Percentiles rank a stretch among this genome's conserved stretches.
Conservation (phyloP, 148 eudicot genomes). For the Rhododendron kiyosumense region DNA sequence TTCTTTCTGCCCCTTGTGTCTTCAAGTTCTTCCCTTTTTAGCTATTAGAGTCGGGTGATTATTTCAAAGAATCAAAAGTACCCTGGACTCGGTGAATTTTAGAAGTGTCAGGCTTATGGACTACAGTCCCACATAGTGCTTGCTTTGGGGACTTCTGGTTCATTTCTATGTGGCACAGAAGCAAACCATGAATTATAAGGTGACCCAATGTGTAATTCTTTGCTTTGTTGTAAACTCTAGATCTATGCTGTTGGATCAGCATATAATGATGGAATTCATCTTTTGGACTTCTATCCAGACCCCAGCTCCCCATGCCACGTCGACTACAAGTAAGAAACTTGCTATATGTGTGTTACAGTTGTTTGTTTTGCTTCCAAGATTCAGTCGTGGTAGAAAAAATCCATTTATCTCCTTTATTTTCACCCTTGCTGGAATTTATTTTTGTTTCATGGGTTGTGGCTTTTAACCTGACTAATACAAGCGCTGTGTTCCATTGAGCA, state of each 20-base stretch:
- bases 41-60: not conserved
- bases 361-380: not conserved
- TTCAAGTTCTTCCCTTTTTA: not conserved
- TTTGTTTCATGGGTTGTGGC: not conserved
- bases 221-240: slow-evolving; percentile 27
- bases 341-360: not conserved
- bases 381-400: not conserved
- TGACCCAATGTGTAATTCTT: not conserved
- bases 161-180: not conserved
- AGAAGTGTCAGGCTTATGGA: not conserved
- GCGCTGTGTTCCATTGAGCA: not conserved
- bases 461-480: not conserved
- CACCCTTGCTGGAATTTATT: not conserved
- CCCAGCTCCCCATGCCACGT: slow-evolving; percentile 73
- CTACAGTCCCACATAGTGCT: not conserved
- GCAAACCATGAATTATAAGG: not conserved
- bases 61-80: not conserved
- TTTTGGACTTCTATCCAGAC: slow-evolving; percentile 77
- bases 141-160: not conserved
- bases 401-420: not conserved
- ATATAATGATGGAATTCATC: slow-evolving; percentile 56
- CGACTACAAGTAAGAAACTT: slow-evolving; percentile 56
- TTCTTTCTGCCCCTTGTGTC: not conserved
- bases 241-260: slow-evolving; percentile 79
- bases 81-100: not conserved